phyloP scores from a whole-genome alignment of 306 rosid genomes.

The Quercus berberidifolia region DNA sequence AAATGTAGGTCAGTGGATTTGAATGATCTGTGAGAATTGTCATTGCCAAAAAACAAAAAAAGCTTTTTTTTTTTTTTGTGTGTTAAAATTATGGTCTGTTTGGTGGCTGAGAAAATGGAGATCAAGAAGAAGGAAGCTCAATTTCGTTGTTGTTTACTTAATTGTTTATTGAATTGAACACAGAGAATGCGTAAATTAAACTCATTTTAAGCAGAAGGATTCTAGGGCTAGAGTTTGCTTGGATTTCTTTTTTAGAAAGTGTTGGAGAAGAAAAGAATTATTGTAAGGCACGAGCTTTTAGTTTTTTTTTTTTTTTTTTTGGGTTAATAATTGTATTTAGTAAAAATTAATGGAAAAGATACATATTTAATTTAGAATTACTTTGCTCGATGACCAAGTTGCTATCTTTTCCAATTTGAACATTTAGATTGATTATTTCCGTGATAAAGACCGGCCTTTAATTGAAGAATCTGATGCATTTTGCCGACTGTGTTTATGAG shows the following conservation, averaged over 20 bases:
- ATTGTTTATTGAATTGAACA: not conserved
- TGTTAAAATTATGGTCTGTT: not conserved
- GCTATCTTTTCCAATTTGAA: not conserved
- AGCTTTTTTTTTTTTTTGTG: not conserved
- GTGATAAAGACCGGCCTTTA: not conserved
- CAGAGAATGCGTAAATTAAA: not conserved
- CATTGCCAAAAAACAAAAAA: not conserved
- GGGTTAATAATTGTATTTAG: not conserved
- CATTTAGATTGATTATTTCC: not conserved
- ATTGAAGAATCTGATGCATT: not conserved
- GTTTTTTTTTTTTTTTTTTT: not conserved
- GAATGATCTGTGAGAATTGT: not conserved
- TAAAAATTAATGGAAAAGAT: not conserved
- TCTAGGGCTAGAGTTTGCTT: slow-evolving; percentile 10
- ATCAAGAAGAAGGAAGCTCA: not conserved
- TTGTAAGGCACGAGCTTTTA: not conserved
- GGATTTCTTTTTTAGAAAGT: not conserved
- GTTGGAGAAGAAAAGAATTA: slow-evolving; percentile 17
- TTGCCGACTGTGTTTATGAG: not conserved
- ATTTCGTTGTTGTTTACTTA: not conserved
- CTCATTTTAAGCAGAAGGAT: not conserved
- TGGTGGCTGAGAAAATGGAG: slow-evolving; percentile 13
- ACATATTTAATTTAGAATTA: not conserved
- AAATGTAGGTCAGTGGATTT: no score
- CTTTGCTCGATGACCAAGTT: not conserved